Conservation (phyloP, 768 basidiomycete species). For the Mrakia blollopis region DNA sequence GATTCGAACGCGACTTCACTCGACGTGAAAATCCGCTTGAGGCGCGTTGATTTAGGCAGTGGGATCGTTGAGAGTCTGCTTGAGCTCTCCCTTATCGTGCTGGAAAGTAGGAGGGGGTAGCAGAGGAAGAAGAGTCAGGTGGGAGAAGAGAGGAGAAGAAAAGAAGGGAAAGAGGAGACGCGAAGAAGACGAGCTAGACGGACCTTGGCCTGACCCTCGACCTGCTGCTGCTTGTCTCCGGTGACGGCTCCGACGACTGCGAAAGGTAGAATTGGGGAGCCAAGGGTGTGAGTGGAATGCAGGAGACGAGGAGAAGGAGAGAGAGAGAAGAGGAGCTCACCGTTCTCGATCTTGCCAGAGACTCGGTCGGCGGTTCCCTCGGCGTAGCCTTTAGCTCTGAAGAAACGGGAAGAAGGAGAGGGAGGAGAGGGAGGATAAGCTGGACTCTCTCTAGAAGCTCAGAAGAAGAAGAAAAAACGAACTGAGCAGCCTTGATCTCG, state of each 20-base stretch:
- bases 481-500: constrained; percentile 30
- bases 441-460: too few species aligned
- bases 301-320: background rate
- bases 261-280: background rate
- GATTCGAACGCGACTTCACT: background rate
- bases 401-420: background rate
- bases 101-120: background rate
- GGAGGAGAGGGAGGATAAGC: background rate
- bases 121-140: background rate
- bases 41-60: background rate
- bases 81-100: constrained; percentile 34
- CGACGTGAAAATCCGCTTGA: background rate
- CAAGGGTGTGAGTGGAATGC: background rate
- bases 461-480: background rate
- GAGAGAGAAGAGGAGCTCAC: background rate
- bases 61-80: constrained; percentile 35
- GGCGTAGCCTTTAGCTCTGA: constrained; percentile 45
- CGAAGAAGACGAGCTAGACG: background rate
- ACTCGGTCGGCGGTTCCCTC: constrained; percentile 52
- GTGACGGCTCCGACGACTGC: constrained; percentile 53
- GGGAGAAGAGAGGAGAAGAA: constrained; percentile 1
- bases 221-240: constrained; percentile 56
- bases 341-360: constrained; percentile 27
- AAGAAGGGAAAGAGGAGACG: background rate
- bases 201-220: constrained; percentile 45